Evolutionary conservation across 805 yeast genomes (phyloP).

Genomic region (Pichia rugopelliculosa): DNA sequence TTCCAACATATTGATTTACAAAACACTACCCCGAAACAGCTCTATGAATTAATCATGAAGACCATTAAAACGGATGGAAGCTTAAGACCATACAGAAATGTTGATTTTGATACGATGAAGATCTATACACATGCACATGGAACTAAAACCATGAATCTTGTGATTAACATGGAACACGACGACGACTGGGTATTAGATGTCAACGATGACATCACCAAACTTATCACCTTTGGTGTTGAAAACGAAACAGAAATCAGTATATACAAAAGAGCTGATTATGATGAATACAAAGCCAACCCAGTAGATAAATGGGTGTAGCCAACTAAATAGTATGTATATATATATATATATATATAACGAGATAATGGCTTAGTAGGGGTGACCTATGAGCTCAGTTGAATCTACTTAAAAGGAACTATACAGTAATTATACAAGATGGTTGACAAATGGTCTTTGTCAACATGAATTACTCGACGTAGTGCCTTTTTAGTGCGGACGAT

Average conservation of each 20-base stretch:
- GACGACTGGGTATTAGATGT: slow-evolving; percentile 62
- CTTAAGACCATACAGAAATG: slow-evolving; percentile 75
- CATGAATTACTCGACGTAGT: too few species aligned
- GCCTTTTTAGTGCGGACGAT: too few species aligned
- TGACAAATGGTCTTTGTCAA: too few species aligned
- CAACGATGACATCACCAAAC: slow-evolving; percentile 32
- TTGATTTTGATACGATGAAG: slow-evolving; percentile 67
- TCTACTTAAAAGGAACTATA: too few species aligned
- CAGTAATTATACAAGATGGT: too few species aligned
- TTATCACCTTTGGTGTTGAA: slow-evolving; percentile 49
- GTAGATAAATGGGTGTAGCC: slow-evolving; percentile 33
- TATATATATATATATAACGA: too few species aligned
- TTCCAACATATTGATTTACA: slow-evolving; percentile 65
- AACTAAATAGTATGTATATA: too few species aligned
- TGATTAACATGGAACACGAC: slow-evolving; percentile 74
- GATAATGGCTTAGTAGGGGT: too few species aligned
- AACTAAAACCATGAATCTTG: slow-evolving; percentile 85
- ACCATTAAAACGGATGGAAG: slow-evolving; percentile 50
- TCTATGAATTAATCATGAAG: slow-evolving; percentile 45
- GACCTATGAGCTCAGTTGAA: too few species aligned
- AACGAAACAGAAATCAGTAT: slow-evolving; percentile 90
- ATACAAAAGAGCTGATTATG: slow-evolving; percentile 65
- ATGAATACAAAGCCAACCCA: slow-evolving; percentile 68
- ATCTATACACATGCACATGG: slow-evolving; percentile 94
- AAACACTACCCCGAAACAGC: slow-evolving; percentile 54